These are phyloP conservation scores for Plasmodium adleri DNA, from an alignment of 169 alveolate species.

Conservation along the genomic window DNA sequence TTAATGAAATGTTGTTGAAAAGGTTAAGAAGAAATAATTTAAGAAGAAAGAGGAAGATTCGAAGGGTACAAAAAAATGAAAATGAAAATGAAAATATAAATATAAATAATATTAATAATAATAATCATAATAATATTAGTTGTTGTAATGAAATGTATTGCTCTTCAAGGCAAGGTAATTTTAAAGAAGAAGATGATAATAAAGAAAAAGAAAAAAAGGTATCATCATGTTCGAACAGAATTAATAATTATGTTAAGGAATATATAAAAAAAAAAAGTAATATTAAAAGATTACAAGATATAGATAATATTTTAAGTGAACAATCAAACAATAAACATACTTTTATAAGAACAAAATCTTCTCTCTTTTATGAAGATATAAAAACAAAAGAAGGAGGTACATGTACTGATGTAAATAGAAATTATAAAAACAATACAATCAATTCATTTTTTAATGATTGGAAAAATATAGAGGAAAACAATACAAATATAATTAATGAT, in stretches of 20 bases:
- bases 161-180: too few species aligned
- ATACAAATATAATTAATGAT: neutral
- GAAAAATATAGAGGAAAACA: conserved; percentile 5
- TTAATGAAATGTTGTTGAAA: conserved; percentile 39
- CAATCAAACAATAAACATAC: conserved; percentile 15
- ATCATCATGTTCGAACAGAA: neutral
- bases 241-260: neutral
- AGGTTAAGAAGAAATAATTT: neutral
- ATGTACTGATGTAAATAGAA: conserved; percentile 76
- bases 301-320: conserved; percentile 48
- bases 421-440: neutral
- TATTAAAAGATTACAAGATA: conserved; percentile 33
- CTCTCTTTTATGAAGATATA: conserved; percentile 32
- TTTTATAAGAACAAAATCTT: conserved; percentile 49
- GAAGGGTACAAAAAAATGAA: neutral
- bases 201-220: neutral
- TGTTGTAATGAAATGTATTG: too few species aligned
- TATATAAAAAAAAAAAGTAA: conserved; percentile 9
- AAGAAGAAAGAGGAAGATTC: conserved; percentile 3
- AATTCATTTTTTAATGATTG: conserved; percentile 30
- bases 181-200: too few species aligned
- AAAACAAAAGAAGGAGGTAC: conserved; percentile 36
- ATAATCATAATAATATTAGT: too few species aligned
- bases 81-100: neutral
- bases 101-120: neutral